Base-by-base conservation (phyloP, 306 rosid genomes). In the Crataegus laevigata region DNA sequence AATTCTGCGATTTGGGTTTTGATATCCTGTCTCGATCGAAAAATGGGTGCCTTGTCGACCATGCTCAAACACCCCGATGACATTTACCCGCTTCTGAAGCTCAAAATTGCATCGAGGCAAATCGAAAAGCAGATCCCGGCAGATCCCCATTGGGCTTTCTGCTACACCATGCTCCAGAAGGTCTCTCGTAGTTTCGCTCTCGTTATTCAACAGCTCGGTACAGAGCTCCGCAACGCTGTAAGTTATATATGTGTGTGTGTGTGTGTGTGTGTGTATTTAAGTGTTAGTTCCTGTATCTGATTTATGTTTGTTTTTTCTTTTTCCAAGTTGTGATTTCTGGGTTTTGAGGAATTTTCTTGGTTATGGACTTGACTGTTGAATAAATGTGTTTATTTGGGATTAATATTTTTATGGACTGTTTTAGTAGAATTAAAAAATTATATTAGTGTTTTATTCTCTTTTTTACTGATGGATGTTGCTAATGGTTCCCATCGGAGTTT, bases 91-190 rank as follows among this genome's bases (percentile, higher is more conserved):
- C 82, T 94, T 17, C 4, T 94, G 84, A 92, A 92, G 85, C 92
- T 96, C 52, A 92, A 96, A 67, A 84, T 85, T 79, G 97, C 99
- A 3, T 87, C 76, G 3, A 90, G 89, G 80, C 77, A 85, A 18
- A 89, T 94, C 36, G 99, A 88, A 84, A 96, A 90, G 88, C 99
- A 92, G 91, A 92, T 96, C 87, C 99, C 99, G 25, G 61, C 83
- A 0, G 90, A 90, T 79, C 91, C 99, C 18, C 99, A 96, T 77
- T 92, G 99, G 99, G 90, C 78, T 6, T 96, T 96, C 77, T 89
- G 98, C 75, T 89, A 96, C 26, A 68, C 87, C 26, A 90, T 92
- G 98, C 92, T 96, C 25, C 97, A 88, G 62, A 96, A 92, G 82
- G 99, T 96, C 79, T 96, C 99, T 55, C 78, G 99, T 30, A 92